phyloP scores from a whole-genome alignment of 306 rosid genomes.

The Sophora flavescens region DNA sequence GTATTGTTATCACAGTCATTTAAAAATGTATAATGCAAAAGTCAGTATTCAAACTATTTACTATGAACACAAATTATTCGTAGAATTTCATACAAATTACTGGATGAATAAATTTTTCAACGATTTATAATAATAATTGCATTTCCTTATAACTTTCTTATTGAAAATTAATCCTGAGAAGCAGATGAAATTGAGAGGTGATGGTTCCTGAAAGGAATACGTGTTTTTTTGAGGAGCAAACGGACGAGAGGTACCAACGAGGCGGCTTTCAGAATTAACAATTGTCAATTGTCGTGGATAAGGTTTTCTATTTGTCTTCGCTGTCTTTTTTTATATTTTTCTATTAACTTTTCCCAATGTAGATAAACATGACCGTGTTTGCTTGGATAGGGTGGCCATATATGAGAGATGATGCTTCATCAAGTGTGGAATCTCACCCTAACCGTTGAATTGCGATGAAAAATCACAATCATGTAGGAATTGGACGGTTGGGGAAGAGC shows the following conservation, averaged over 20 bases:
- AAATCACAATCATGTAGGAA: background rate
- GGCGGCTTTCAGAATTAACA: conserved; percentile 41
- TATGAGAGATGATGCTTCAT: background rate
- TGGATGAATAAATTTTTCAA: too few species aligned
- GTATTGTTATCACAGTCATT: too few species aligned
- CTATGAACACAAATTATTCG: background rate
- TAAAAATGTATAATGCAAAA: background rate
- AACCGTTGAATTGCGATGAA: background rate
- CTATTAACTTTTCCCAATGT: background rate
- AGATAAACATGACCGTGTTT: conserved; percentile 5
- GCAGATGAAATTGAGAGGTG: conserved; percentile 9
- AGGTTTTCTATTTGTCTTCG: conserved; percentile 8
- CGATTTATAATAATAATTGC: too few species aligned
- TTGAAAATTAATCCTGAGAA: too few species aligned
- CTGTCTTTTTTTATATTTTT: background rate
- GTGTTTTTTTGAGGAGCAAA: background rate
- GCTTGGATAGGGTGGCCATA: background rate
- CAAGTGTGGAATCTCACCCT: background rate
- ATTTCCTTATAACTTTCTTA: too few species aligned
- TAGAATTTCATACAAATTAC: too few species aligned
- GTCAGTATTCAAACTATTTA: background rate
- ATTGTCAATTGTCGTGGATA: conserved; percentile 25
- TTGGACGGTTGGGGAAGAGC: conserved; percentile 36
- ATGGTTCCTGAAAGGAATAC: background rate
- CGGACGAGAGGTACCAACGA: conserved; percentile 24